phyloP scores from a whole-genome alignment of 108 stramenopile species.

The Stephanodiscus triporus region DNA sequence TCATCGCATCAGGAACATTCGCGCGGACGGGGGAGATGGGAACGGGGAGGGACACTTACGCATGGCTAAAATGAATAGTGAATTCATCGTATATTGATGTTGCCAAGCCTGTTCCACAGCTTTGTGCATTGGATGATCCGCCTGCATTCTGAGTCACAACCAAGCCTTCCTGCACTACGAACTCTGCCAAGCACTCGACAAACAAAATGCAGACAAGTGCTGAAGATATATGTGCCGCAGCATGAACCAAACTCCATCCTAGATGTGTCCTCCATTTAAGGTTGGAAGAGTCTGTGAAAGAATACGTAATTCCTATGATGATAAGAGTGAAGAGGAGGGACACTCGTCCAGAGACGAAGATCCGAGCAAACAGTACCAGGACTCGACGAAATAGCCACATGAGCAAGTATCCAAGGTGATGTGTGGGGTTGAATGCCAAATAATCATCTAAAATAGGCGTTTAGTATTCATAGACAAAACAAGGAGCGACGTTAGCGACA shows the following conservation, averaged over 20 bases:
- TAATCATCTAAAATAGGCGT: constrained; percentile 48
- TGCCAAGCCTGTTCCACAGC: constrained; percentile 43
- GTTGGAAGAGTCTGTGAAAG: constrained; percentile 46
- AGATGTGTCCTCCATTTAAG: constrained; percentile 32
- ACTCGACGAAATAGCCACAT: constrained; percentile 37
- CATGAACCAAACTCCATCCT: constrained; percentile 45
- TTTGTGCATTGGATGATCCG: constrained; percentile 19
- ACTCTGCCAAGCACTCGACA: constrained; percentile 60
- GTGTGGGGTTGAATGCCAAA: constrained; percentile 41
- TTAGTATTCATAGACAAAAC: neutral
- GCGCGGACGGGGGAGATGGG: too few species aligned
- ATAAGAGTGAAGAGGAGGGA: constrained; percentile 45
- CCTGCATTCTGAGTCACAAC: constrained; percentile 27
- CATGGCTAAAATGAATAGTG: constrained; percentile 43
- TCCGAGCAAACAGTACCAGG: constrained; percentile 27
- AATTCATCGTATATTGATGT: constrained; percentile 59
- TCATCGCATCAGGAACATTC: too few species aligned
- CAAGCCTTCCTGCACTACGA: constrained; percentile 49
- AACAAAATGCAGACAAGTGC: constrained; percentile 52
- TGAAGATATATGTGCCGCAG: constrained; percentile 42
- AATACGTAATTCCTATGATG: constrained; percentile 18
- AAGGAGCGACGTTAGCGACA: neutral
- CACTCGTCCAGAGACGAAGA: constrained; percentile 51
- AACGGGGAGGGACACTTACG: too few species aligned
- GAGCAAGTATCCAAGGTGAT: constrained; percentile 25